Base-by-base conservation (phyloP, 805 yeast species). In the Wickerhamia fluorescens region DNA sequence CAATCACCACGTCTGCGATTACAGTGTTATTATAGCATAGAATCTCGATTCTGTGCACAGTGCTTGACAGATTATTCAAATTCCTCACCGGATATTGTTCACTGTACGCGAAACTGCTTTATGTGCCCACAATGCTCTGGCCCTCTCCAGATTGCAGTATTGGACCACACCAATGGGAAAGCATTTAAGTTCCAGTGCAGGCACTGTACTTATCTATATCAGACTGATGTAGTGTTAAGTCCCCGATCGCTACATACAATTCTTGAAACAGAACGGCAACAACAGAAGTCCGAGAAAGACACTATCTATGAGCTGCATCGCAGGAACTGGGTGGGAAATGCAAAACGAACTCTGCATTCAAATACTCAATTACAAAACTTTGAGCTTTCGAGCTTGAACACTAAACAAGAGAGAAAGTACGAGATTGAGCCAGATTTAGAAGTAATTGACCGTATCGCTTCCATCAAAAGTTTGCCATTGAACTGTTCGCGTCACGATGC, bases 211-310 rank as follows among this genome's bases (percentile, higher is more conserved):
- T 71, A 58, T 47, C 16, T 8, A 0, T 69, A 54, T 33, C 31
- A 38, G 11, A 61, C 74, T 1, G 56, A 51, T 1, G 31, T 56
- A 4, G 52, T 68, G 6, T 43, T 47, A 13, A 64, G 54, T 30
- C 75, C 75, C 1, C 61, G 53, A 27, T 51, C 73, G 5, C 36
- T 71, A 23, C 35, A 30, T 13, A 39, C 47, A 2, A 56, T 61
- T 7, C 37, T 61, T 10, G 35, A 29, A 9, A 18, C 34, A 1
- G 42, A 47, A 25, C n/a, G 20, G 16, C 19, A 8, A 14, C 23
- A 4, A 10, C 31, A 14, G 24, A 14, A 9, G 10, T 12, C 6
- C 6, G 11, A 26, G 6, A 5, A 14, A 23, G 11, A 18, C 23
- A 19, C n/a, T 9, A 10, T 18, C 20, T 24, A 13, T 24, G 26